Conservation (phyloP, 371 early-diverging fungal species). For the Dichotomocladium elegans region DNA sequence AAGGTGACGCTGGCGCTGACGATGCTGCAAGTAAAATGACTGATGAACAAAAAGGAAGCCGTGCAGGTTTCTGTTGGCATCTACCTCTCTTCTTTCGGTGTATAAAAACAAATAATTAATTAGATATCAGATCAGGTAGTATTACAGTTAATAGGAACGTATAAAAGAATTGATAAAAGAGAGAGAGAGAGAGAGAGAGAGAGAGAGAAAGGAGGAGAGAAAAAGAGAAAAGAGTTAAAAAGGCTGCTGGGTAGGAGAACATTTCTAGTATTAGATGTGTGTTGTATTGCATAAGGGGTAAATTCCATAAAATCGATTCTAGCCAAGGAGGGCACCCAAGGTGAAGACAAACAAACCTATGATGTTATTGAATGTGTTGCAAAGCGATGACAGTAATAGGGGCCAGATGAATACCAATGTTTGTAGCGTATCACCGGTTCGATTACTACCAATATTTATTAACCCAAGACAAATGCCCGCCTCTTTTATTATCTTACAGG, state of each 20-base stretch:
- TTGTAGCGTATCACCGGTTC: no score
- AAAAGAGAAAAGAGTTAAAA: background rate
- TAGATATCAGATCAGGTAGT: background rate
- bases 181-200: background rate
- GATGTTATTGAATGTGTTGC: background rate
- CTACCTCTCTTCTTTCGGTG: no score
- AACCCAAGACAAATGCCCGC: no score
- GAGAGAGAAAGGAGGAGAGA: background rate
- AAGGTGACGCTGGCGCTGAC: no score
- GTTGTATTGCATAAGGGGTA: conserved; percentile 5
- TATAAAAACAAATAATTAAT: no score
- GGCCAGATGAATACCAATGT: no score
- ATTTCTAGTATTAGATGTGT: conserved; percentile 1
- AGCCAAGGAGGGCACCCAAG: background rate
- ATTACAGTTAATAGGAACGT: no score
- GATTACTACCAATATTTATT: no score
- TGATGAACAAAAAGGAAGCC: no score
- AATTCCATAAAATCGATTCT: background rate
- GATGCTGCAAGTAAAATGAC: no score
- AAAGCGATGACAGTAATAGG: background rate
- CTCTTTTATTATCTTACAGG: no score
- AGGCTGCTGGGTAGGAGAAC: background rate
- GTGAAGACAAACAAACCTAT: conserved; percentile 4
- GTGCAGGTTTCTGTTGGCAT: no score
- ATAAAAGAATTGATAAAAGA: conserved; percentile 12